Base-by-base conservation (phyloP, 106 monocot genomes). In the Allium fistulosum region DNA sequence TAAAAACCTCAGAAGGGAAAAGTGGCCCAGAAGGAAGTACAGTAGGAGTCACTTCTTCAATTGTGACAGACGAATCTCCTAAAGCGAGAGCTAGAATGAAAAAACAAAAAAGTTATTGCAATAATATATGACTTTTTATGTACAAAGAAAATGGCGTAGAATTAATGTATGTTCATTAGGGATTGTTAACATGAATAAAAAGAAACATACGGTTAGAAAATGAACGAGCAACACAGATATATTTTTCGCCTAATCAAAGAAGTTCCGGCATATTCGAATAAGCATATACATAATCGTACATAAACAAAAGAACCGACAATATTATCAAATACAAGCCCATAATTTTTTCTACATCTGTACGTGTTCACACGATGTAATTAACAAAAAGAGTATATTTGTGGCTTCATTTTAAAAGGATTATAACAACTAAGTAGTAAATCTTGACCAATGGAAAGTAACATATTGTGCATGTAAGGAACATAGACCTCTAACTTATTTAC, bases 1-100 rank as follows among this genome's bases (percentile, higher is more conserved):
- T 27, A 71, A 18, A 61, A 61, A 96, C 96, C 88, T 96, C 96
- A 52, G 88, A 80, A 65, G 96, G 91, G 78, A 92, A 96, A 17
- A 96, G 86, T 2, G 76, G 76, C 8, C 81, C 86, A 9, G 84
- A 84, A n/a, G 86, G 78, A 53, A 76, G 80, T 76, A 86, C 59
- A 16, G 65, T 73, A 58, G 91, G 86, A 27, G 86, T 81, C 9
- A 84, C 88, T 15, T 96, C 91, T 69, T 96, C 84, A 67, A 86
- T 77, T 63, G 86, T 82, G 10, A 88, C 78, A 67, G 88, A 81
- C 58, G 82, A 74, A 52, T 96, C 91, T 57, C 88, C 91, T 70
- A 92, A 70, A 69, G 88, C 91, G 77, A 90, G 48, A 9, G 84
- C 90, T 94, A 75, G 9, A 76, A 58, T 69, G 46, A 10, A 17